Conservation (phyloP, 2,329 filamentous ascomycete species). For the Gnomoniopsis smithogilvyi region DNA sequence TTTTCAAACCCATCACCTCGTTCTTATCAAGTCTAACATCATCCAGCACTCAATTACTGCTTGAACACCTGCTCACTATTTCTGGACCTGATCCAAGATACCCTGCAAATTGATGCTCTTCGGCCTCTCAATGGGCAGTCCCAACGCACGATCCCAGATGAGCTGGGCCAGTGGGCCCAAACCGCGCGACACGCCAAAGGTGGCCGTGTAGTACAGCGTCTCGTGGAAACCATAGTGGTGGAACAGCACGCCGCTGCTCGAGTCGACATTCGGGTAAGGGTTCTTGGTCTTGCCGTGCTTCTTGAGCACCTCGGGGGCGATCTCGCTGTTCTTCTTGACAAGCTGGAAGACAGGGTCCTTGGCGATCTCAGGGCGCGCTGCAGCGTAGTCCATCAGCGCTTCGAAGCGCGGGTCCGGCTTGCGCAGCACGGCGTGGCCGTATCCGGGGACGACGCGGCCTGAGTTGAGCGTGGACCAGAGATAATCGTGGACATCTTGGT, state of each 20-base stretch:
- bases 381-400: conserved; percentile 93
- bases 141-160: conserved; percentile 92
- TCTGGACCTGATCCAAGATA: conserved; percentile 66
- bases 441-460: conserved; percentile 90
- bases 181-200: conserved; percentile 65
- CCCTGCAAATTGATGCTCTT: conserved; percentile 96
- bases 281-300: conserved; percentile 99
- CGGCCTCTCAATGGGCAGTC: conserved; percentile 92
- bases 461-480: conserved; percentile 92
- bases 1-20: no score
- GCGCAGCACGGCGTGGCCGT: conserved; percentile 92
- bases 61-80: background rate
- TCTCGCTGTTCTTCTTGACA: conserved; percentile 87
- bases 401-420: conserved; percentile 97
- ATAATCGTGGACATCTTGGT: conserved; percentile 82
- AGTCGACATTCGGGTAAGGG: conserved; percentile 96
- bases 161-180: conserved; percentile 90
- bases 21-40: no score
- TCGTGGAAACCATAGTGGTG: conserved; percentile 98
- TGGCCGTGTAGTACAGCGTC: conserved; percentile 87
- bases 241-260: conserved; percentile 89
- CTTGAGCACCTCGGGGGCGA: conserved; percentile 85
- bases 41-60: no score
- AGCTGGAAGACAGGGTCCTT: conserved; percentile 88
- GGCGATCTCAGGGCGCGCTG: conserved; percentile 78